Conservation (phyloP, 2,329 filamentous ascomycete genomes). For the Gnomoniopsis sp. region DNA sequence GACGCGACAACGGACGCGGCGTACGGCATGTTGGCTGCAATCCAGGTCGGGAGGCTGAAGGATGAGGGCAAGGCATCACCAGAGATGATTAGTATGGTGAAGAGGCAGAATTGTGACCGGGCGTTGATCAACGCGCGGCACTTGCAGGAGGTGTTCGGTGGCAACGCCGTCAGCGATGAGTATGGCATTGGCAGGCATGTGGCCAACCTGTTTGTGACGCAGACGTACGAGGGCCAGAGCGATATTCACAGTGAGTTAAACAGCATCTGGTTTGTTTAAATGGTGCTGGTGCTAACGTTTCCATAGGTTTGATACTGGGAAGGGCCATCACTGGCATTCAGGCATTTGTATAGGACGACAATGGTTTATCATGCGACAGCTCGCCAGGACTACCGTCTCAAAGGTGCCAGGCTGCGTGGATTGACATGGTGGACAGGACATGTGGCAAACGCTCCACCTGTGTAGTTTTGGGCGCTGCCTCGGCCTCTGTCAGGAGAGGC, state of each 20-base stretch:
- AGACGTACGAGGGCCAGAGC: constrained; percentile 97
- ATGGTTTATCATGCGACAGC: not conserved
- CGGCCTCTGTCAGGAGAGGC: not conserved
- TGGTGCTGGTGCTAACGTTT: constrained; percentile 24
- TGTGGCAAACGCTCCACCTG: not conserved
- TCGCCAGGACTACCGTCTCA: not conserved
- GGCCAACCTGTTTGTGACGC: constrained; percentile 92
- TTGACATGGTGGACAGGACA: not conserved
- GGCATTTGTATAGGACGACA: constrained; percentile 61
- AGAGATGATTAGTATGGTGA: constrained; percentile 97
- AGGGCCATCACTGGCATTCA: constrained; percentile 71
- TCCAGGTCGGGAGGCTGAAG: constrained; percentile 90
- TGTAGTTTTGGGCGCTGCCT: not conserved
- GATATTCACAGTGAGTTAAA: constrained; percentile 83
- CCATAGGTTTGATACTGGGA: constrained; percentile 62
- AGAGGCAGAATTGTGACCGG: constrained; percentile 94
- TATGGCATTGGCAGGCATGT: constrained; percentile 94
- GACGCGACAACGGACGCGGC: constrained; percentile 89
- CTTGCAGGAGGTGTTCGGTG: constrained; percentile 94
- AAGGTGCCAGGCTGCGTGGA: not conserved
- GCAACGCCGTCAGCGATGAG: constrained; percentile 97
- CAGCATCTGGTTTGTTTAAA: constrained; percentile 12
- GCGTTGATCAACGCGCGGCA: constrained; percentile 76
- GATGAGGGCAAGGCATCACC: constrained; percentile 83
- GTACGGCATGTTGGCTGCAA: constrained; percentile 83